phyloP scores from a whole-genome alignment of 306 rosid genomes.

The Casuarina cunninghamiana region DNA sequence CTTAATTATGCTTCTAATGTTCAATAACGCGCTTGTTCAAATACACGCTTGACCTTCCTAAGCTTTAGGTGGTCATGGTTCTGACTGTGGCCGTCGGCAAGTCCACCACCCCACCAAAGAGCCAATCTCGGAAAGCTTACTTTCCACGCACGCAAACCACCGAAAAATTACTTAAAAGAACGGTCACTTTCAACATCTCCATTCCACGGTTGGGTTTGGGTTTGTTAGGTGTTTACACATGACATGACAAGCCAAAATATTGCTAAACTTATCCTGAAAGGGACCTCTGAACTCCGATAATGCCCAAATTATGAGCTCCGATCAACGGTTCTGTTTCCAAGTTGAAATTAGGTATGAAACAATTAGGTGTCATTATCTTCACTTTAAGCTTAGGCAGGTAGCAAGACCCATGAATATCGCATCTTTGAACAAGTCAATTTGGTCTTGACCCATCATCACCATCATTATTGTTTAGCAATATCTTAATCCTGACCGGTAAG shows the following conservation, averaged over 20 bases:
- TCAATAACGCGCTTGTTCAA: no score
- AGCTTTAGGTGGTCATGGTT: not conserved
- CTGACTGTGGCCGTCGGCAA: not conserved
- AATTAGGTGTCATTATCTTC: conserved; percentile 3
- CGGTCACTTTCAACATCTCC: not conserved
- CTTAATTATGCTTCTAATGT: no score
- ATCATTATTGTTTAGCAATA: not conserved
- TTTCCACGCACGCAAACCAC: not conserved
- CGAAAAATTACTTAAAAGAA: not conserved
- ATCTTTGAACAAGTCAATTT: not conserved
- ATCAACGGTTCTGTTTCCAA: not conserved
- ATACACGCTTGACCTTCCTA: no score
- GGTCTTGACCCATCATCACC: not conserved
- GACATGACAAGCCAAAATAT: not conserved
- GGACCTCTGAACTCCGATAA: not conserved
- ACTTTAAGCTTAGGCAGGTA: conserved; percentile 1
- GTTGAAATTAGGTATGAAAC: conserved; percentile 12
- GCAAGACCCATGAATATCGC: not conserved
- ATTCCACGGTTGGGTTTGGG: not conserved
- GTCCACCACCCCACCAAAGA: no score
- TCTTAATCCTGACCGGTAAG: no score
- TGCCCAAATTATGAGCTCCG: not conserved
- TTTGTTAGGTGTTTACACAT: not conserved
- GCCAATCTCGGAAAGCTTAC: not conserved
- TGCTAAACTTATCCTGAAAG: not conserved